phyloP scores from a whole-genome alignment of 2,329 filamentous ascomycete genomes.

The Paraconiothyrium sp. region DNA sequence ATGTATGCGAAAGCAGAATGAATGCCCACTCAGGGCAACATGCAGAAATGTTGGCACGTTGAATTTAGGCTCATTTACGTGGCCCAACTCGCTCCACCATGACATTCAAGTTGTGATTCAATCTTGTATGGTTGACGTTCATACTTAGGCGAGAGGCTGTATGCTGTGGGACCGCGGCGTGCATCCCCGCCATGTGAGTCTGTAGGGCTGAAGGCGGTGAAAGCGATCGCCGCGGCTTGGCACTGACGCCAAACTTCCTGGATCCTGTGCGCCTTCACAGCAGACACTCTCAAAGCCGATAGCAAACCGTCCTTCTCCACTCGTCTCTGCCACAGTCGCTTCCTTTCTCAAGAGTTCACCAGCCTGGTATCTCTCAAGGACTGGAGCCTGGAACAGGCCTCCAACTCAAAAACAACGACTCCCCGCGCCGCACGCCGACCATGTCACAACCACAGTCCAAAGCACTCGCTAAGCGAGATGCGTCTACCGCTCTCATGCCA shows the following conservation, averaged over 20 bases:
- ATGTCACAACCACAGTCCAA: conserved; percentile 56
- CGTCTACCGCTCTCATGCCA: conserved; percentile 80
- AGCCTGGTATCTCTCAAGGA: background rate
- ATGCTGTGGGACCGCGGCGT: conserved; percentile 12
- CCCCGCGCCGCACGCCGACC: conserved; percentile 10
- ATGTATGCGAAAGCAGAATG: no score
- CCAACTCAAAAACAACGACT: conserved; percentile 8
- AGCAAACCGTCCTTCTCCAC: background rate
- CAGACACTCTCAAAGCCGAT: background rate
- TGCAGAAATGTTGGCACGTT: background rate
- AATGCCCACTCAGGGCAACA: no score
- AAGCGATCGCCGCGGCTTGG: conserved; percentile 30
- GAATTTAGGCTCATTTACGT: background rate
- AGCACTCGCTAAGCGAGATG: conserved; percentile 72
- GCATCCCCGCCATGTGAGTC: conserved; percentile 3
- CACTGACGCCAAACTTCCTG: conserved; percentile 1
- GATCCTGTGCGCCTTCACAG: background rate
- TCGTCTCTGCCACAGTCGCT: no score
- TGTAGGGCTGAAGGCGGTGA: conserved; percentile 47
- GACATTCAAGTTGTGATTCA: background rate
- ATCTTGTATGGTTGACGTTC: background rate
- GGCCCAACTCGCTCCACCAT: background rate
- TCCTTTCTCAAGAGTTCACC: background rate
- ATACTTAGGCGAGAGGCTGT: background rate
- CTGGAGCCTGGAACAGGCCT: conserved; percentile 6